These are phyloP conservation scores for Ustilago sp. DNA, from an alignment of 1,284 basidiomycete species.

Conservation along the genomic window DNA sequence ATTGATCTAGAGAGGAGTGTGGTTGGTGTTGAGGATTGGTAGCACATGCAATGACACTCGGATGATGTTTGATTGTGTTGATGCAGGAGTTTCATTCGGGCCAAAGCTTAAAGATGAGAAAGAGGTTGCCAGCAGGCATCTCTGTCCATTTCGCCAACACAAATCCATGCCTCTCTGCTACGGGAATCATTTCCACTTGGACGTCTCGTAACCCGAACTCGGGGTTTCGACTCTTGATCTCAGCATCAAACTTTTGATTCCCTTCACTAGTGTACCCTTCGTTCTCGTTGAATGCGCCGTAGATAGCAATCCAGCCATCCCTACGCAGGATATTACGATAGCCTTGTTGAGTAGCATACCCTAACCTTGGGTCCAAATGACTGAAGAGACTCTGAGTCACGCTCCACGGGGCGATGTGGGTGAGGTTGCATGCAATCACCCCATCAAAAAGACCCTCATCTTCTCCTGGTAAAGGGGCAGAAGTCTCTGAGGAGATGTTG, in stretches of 20 bases:
- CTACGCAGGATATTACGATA: constrained; percentile 19
- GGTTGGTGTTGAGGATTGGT: constrained; percentile 38
- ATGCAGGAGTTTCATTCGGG: constrained; percentile 8
- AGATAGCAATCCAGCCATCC: constrained; percentile 50
- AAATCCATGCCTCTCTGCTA: constrained; percentile 47
- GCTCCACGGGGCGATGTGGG: constrained; percentile 41
- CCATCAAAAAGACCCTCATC: constrained; percentile 41
- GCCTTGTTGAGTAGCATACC: constrained; percentile 39
- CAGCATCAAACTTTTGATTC: constrained; percentile 48
- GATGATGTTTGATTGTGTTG: not conserved
- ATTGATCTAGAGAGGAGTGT: constrained; percentile 33
- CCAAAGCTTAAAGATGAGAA: constrained; percentile 30
- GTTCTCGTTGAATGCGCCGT: constrained; percentile 55
- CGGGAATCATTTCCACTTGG: constrained; percentile 35
- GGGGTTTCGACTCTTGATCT: constrained; percentile 38
- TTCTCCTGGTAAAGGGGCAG: not conserved
- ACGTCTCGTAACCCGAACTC: constrained; percentile 53
- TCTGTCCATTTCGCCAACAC: constrained; percentile 30
- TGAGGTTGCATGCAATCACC: constrained; percentile 49
- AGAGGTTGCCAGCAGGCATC: constrained; percentile 52
- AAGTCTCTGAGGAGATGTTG: constrained; percentile 16
- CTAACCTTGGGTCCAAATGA: constrained; percentile 42
- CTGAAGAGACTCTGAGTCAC: constrained; percentile 51
- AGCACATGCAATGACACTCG: not conserved
- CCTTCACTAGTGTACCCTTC: constrained; percentile 36